These are phyloP conservation scores for Fusarium nematophilum DNA, from an alignment of 2,329 filamentous ascomycete genomes.

Conservation along the genomic window DNA sequence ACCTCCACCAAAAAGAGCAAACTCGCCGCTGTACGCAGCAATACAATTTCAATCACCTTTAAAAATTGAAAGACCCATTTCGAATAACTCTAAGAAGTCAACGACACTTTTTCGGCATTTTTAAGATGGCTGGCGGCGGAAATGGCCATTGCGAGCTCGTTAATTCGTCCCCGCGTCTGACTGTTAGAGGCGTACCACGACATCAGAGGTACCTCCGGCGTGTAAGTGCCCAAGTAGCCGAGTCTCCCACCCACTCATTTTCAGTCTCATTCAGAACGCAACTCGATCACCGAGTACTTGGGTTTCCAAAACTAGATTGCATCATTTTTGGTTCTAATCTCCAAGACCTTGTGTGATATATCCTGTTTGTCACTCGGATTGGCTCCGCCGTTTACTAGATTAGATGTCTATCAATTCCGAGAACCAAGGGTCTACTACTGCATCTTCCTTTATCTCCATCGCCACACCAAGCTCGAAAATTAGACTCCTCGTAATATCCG, in stretches of 20 bases:
- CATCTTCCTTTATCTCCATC: background rate
- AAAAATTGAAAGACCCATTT: too few relatives aligned
- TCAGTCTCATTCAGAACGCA: background rate
- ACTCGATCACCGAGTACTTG: too few relatives aligned
- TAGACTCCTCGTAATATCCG: slow-evolving; percentile 9
- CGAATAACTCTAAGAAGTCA: too few relatives aligned
- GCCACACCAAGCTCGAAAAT: background rate
- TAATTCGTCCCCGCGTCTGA: background rate
- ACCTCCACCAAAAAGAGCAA: background rate
- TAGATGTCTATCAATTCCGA: too few relatives aligned
- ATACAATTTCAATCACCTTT: background rate
- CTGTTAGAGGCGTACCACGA: background rate
- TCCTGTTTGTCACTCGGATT: too few relatives aligned
- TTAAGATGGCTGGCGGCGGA: background rate
- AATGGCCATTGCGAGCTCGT: background rate
- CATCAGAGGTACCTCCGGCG: background rate
- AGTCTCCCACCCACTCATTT: background rate
- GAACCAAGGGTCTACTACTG: background rate
- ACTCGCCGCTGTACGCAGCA: background rate
- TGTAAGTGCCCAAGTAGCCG: too few relatives aligned
- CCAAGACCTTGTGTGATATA: too few relatives aligned
- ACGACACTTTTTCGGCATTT: background rate
- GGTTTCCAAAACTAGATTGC: too few relatives aligned
- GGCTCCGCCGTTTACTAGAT: too few relatives aligned
- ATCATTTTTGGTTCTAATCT: too few relatives aligned